A percentile compares a stretch with the other conserved stretches of the same genome.
Conservation (phyloP, 352 stramenopile species). For the Blastocystis sp. region DNA sequence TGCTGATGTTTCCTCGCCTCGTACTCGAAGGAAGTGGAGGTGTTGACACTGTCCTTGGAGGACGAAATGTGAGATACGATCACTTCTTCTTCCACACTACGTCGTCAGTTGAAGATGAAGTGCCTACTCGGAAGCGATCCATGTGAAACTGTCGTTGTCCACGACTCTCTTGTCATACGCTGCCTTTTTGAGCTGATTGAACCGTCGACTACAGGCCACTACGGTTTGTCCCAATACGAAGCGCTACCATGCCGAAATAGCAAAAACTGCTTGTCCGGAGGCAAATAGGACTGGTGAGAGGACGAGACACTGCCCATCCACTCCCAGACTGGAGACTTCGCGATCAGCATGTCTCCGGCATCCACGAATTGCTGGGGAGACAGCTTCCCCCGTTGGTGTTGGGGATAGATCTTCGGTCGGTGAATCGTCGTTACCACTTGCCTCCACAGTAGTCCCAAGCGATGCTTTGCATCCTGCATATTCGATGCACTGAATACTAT, state of each 20-base stretch:
- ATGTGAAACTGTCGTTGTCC: not conserved
- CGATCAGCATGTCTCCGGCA: slow-evolving; percentile 3
- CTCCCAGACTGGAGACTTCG: slow-evolving; percentile 21
- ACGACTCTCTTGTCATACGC: not conserved
- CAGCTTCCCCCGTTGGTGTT: not conserved
- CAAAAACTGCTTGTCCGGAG: slow-evolving; percentile 84
- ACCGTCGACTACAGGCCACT: not conserved
- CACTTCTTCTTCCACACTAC: not conserved
- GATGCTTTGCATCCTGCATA: slow-evolving; percentile 21
- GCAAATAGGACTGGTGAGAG: slow-evolving; percentile 80
- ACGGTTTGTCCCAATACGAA: not conserved
- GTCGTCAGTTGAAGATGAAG: not conserved
- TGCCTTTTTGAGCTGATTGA: not conserved
- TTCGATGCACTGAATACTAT: slow-evolving; percentile 3
- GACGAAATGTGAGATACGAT: not conserved
- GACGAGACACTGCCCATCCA: slow-evolving; percentile 78
- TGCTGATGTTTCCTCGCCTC: slow-evolving; percentile 76
- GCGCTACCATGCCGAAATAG: slow-evolving; percentile 79
- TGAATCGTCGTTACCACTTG: not conserved
- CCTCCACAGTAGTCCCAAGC: not conserved
- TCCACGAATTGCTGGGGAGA: slow-evolving; percentile 7
- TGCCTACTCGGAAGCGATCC: not conserved
- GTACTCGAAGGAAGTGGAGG: slow-evolving; percentile 76
- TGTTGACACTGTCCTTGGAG: not conserved
- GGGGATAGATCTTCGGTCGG: slow-evolving; percentile 1